phyloP scores from a whole-genome alignment of 139 green algal genomes.

The Prasinococcaceae sp. region DNA sequence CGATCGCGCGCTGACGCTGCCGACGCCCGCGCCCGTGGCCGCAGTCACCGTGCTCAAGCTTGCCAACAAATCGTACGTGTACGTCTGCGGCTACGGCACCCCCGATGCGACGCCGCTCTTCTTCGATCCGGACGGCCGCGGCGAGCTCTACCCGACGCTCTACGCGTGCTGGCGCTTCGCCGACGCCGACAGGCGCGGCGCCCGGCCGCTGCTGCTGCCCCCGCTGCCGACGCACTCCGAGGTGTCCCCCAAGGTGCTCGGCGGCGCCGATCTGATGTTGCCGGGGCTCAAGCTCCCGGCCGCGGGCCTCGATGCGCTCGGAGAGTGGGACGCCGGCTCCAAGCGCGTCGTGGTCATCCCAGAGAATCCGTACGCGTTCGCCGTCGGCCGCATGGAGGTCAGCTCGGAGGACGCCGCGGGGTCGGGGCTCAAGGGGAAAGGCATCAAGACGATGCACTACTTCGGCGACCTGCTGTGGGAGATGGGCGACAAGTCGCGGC shows the following conservation, averaged over 20 bases:
- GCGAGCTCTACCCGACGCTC: background rate
- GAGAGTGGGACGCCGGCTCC: slow-evolving; percentile 14
- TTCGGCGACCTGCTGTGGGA: slow-evolving; percentile 22
- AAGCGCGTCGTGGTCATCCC: slow-evolving; percentile 14
- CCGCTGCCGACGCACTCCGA: slow-evolving; percentile 18
- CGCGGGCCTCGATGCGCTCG: slow-evolving; percentile 11
- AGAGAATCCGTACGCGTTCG: background rate
- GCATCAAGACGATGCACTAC: slow-evolving; percentile 18
- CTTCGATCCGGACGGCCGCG: background rate
- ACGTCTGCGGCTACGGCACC: background rate
- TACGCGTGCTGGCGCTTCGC: background rate
- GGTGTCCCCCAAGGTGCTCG: slow-evolving; percentile 14
- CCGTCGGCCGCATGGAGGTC: slow-evolving; percentile 12
- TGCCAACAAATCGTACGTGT: background rate
- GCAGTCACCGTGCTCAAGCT: no score
- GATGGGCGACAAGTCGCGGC: background rate
- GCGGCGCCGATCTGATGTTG: slow-evolving; percentile 24
- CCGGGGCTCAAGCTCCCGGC: slow-evolving; percentile 21
- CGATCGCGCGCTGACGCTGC: no score
- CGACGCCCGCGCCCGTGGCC: no score
- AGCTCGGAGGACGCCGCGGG: slow-evolving; percentile 11
- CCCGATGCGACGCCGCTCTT: background rate
- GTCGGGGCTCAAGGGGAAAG: slow-evolving; percentile 9
- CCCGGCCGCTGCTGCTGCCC: no score
- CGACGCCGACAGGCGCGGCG: background rate